Evolutionary conservation across 768 basidiomycete genomes (phyloP), one percentile per base, ranked within the genome.

Genomic region (Harrya chromipes): DNA sequence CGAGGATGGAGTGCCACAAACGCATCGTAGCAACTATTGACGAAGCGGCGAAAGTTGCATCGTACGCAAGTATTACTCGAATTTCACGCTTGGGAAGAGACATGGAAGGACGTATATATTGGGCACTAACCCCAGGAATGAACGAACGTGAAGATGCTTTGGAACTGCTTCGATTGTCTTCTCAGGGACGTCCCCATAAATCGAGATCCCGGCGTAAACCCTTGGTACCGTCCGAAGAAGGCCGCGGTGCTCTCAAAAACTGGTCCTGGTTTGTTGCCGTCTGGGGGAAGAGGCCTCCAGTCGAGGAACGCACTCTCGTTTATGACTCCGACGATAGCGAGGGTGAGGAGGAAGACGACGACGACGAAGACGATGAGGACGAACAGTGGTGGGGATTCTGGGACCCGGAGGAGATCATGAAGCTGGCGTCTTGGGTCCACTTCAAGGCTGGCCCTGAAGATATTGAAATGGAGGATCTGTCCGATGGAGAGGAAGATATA

Each of bases 241-340:
- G 83, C n/a, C 71, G 82, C n/a, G 62, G 64, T 19, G 66, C 71
- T 29, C 65, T 84, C 64, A 75, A 64, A 50, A 74, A 78, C 27
- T 92, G 89, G 88, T 74, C 81, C 1, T 89, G 84, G 84, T 85
- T 87, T 62, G 59, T 92, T n/a, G 81, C 78, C 4, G 85, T 89
- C 1, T 87, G 81, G 78, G 88, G 88, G 1, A 78, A 67, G 65
- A 76, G 69, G 52, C 80, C 82, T 17, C 49, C 59, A 0, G 39
- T 50, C 0, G 54, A 63, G 17, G 68, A 67, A 50, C 53, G 66
- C 39, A 65, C 58, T 23, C 43, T 49, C 9, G 42, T 50, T 19
- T 55, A 66, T 6, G 64, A 70, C 9, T 52, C 56, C 6, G 62
- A 62, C 2, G 71, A 68, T 12, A 46, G 49, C 16, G 65, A 63